Conservation (phyloP, 257 asterid genomes). For the Solanum tarijense region DNA sequence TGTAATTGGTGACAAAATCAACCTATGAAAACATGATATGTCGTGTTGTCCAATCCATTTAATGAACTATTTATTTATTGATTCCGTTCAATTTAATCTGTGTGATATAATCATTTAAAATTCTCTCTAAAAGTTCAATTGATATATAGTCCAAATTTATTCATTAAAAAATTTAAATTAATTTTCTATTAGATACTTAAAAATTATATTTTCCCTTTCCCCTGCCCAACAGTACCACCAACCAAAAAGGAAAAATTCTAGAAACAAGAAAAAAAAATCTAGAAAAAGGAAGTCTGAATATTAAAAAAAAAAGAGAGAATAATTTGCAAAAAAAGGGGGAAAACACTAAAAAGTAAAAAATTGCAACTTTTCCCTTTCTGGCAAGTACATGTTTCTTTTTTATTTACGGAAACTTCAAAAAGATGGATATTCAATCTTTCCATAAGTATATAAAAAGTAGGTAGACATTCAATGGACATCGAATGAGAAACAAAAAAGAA, state of each 20-base stretch:
- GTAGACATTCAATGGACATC: background rate
- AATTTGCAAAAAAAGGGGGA: background rate
- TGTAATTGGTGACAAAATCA: background rate
- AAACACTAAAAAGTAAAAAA: background rate
- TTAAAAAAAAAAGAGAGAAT: background rate
- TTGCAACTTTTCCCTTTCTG: background rate
- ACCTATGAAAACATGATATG: background rate
- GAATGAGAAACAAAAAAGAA: background rate
- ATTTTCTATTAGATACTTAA: background rate
- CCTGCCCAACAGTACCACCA: background rate
- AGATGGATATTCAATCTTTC: background rate
- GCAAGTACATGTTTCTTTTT: background rate
- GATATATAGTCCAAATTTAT: background rate
- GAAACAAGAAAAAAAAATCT: background rate
- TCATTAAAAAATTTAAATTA: background rate
- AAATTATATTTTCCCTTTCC: background rate
- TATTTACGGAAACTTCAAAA: background rate
- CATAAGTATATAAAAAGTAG: background rate
- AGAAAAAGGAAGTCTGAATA: background rate
- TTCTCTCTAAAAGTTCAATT: background rate
- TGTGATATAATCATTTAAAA: background rate
- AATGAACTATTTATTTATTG: background rate
- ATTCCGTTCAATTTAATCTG: too few species aligned
- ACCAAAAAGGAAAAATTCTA: background rate
- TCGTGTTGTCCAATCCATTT: background rate